These are phyloP conservation scores for Fomitopsis pinicola DNA, from an alignment of 1,284 basidiomycete species.

Conservation along the genomic window DNA sequence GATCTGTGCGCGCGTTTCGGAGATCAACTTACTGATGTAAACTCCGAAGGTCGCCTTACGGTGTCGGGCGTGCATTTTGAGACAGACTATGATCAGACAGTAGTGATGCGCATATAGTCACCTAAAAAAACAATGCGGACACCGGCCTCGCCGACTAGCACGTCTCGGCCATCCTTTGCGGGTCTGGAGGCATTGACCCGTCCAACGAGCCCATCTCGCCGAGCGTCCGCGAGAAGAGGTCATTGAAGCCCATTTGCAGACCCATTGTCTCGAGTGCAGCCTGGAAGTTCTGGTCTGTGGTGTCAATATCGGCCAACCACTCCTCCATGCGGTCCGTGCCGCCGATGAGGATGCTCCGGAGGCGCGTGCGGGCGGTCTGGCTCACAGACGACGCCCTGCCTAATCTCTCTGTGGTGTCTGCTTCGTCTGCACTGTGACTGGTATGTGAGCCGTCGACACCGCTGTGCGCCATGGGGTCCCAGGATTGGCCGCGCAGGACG, in stretches of 20 bases:
- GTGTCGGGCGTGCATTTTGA: too few relatives aligned
- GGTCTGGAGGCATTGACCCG: constrained; percentile 20
- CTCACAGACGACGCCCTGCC: constrained; percentile 36
- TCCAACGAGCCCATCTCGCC: constrained; percentile 45
- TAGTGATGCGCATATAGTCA: too few relatives aligned
- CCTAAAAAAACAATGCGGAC: not conserved
- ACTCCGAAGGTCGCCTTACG: too few relatives aligned
- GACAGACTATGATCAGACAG: too few relatives aligned
- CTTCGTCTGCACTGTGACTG: constrained; percentile 18
- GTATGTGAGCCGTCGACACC: constrained; percentile 50
- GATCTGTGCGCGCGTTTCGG: too few relatives aligned
- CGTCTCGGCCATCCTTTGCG: constrained; percentile 24
- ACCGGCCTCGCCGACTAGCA: constrained; percentile 10
- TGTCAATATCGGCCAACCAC: constrained; percentile 46
- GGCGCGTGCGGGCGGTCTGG: constrained; percentile 64
- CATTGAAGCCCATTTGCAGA: constrained; percentile 56
- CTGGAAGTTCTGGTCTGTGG: constrained; percentile 19
- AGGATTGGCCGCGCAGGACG: constrained; percentile 55
- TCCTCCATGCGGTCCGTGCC: constrained; percentile 60
- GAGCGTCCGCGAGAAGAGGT: constrained; percentile 55
- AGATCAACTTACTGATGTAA: too few relatives aligned
- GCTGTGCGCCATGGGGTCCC: constrained; percentile 46
- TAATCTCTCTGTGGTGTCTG: not conserved
- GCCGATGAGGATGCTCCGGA: constrained; percentile 58
- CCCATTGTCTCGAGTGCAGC: constrained; percentile 41